Percentiles rank a stretch among this genome's conserved stretches.
phyloP scores from a whole-genome alignment of 345 rosid species.

The Theobroma cacao region DNA sequence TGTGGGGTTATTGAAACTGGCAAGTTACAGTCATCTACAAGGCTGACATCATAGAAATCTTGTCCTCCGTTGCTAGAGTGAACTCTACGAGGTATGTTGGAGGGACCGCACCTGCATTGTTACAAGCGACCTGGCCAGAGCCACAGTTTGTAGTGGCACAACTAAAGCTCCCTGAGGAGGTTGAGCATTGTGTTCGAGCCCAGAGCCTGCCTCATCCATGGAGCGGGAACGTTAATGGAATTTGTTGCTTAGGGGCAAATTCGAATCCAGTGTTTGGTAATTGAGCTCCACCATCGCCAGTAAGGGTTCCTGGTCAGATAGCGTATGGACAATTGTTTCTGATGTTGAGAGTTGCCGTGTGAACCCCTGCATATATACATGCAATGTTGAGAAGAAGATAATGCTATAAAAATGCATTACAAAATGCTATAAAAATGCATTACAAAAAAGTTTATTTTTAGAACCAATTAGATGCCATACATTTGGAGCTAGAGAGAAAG shows the following conservation, averaged over 20 bases:
- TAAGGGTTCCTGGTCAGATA: slow-evolving; percentile 44
- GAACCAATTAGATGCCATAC: too few species aligned
- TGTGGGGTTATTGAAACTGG: slow-evolving; percentile 9
- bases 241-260: slow-evolving; percentile 26
- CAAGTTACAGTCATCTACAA: slow-evolving; percentile 26
- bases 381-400: too few species aligned
- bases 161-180: slow-evolving; percentile 26
- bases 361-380: neutral
- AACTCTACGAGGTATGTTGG: slow-evolving; percentile 44
- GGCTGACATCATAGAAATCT: slow-evolving; percentile 41
- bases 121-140: slow-evolving; percentile 49
- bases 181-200: slow-evolving; percentile 46
- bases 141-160: slow-evolving; percentile 51
- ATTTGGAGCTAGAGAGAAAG: too few species aligned
- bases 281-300: neutral
- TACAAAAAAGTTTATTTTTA: too few species aligned
- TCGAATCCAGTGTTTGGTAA: slow-evolving; percentile 49
- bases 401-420: too few species aligned
- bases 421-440: too few species aligned
- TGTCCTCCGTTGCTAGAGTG: too few species aligned
- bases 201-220: slow-evolving; percentile 38
- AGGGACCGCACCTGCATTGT: slow-evolving; percentile 31
- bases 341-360: slow-evolving; percentile 27
- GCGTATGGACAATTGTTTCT: slow-evolving; percentile 44
- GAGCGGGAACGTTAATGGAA: slow-evolving; percentile 20